Evolutionary conservation across 2,329 filamentous ascomycete genomes (phyloP), one percentile per base, ranked within the genome.

Genomic region (Ophiostoma australiae): DNA sequence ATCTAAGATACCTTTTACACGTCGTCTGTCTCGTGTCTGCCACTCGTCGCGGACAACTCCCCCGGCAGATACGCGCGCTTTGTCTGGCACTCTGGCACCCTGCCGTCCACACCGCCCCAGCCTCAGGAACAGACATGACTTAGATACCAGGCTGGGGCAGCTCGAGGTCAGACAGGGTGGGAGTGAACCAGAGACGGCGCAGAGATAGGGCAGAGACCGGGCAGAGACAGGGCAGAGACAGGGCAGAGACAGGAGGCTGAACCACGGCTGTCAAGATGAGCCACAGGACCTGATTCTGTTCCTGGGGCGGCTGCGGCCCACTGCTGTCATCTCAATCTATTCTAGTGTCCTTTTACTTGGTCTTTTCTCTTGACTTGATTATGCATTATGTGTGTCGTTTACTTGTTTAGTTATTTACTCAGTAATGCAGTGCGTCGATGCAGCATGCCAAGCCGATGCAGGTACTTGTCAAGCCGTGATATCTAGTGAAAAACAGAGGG

Each of bases 31-130:
- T 39, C 37, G 10, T 39, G 37, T 48, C 44, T 31, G 52, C 20
- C 20, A 11, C 6, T 55, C 52, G 27, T 31, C 52, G 52, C 52
- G 52, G 52, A 20, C 52, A 13, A 35, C 58, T 31, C 27, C 15
- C 58, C 58, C 58, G 27, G 27, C 27, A 63, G 17, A 63, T 63
- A 63, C 58, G 58, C 58, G 27, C 58, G 58, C 58, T 63, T 17
- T 33, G 58, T 63, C 23, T 63, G 33, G 58, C 6, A 55, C n/a
- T 20, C 52, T 4, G 8, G 52, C 44, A 58, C 52, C 10, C 52
- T 63, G 11, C 27, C 13, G 27, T 63, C 15, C 27, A 63, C 27
- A 27, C 52, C n/a, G 52, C 52, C 52, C 52, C 52, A 63, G 58
- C 58, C 27, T 27, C 52, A 58, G 52, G 23, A 58, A 58, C 52